Evolutionary conservation across 139 green algal species (phyloP).

Genomic region (Mychonastes homosphaera): DNA sequence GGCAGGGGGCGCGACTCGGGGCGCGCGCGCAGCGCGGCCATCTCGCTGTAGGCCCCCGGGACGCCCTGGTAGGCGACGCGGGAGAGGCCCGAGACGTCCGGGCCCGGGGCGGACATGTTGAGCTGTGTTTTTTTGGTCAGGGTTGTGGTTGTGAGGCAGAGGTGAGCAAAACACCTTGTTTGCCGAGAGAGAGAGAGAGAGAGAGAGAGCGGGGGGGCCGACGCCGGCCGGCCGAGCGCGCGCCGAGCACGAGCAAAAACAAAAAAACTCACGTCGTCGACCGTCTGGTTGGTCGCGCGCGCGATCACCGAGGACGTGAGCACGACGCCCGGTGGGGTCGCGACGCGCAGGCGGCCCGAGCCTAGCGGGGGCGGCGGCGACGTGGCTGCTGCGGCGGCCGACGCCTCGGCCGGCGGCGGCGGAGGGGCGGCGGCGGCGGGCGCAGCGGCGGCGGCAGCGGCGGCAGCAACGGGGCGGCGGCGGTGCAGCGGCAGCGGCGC

Average conservation of each 20-base stretch:
- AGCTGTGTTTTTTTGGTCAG: slow-evolving; percentile 13
- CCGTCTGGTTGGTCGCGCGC: slow-evolving; percentile 21
- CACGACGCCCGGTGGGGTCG: not conserved
- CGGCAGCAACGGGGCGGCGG: too few species aligned
- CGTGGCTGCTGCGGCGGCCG: too few species aligned
- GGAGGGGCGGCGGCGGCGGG: too few species aligned
- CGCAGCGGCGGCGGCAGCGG: too few species aligned
- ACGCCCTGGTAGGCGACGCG: slow-evolving; percentile 77
- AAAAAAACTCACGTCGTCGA: slow-evolving; percentile 22
- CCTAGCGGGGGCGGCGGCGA: too few species aligned
- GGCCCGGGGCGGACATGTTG: not conserved
- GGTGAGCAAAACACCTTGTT: not conserved
- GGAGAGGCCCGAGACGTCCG: too few species aligned
- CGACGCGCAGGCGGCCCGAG: too few species aligned
- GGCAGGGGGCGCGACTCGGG: slow-evolving; percentile 67
- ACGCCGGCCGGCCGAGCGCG: not conserved
- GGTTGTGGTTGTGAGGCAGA: not conserved
- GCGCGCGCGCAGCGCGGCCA: slow-evolving; percentile 69
- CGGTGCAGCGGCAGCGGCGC: too few species aligned
- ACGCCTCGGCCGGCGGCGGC: too few species aligned
- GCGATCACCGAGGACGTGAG: slow-evolving; percentile 31
- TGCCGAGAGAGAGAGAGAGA: not conserved
- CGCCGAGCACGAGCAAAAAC: not conserved
- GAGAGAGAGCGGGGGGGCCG: not conserved
- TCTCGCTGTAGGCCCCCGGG: slow-evolving; percentile 91